Conservation (phyloP, 352 stramenopile genomes). For the Phytophthora citricola region DNA sequence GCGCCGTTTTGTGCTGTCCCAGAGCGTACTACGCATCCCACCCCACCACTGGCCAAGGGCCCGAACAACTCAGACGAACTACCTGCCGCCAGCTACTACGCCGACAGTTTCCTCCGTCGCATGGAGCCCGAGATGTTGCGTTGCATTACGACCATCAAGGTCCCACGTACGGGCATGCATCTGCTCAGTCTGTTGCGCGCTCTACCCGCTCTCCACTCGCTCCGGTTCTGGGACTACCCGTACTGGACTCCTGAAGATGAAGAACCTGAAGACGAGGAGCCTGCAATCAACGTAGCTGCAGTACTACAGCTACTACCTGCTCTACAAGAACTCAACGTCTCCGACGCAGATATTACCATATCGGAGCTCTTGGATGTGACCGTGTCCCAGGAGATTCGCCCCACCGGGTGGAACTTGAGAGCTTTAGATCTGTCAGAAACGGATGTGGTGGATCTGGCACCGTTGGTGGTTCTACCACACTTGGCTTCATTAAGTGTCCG, state of each 20-base stretch:
- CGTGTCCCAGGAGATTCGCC: not conserved
- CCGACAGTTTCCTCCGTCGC: conserved; percentile 37
- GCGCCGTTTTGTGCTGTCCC: conserved; percentile 50
- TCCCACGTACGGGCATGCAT: conserved; percentile 50
- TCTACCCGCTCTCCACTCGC: conserved; percentile 34
- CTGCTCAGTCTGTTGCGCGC: conserved; percentile 47
- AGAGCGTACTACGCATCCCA: conserved; percentile 47
- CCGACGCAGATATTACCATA: conserved; percentile 39
- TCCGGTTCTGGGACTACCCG: conserved; percentile 55
- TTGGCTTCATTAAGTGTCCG: conserved; percentile 46
- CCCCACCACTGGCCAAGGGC: conserved; percentile 28
- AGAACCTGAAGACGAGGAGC: conserved; percentile 32
- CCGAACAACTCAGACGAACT: conserved; percentile 13
- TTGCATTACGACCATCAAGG: conserved; percentile 38
- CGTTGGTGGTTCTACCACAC: conserved; percentile 34
- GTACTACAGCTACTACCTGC: conserved; percentile 38
- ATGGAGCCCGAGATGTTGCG: conserved; percentile 39
- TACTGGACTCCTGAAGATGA: conserved; percentile 38
- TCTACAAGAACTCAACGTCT: conserved; percentile 49
- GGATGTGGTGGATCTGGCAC: conserved; percentile 40
- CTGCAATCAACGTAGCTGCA: conserved; percentile 46
- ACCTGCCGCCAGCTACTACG: conserved; percentile 42
- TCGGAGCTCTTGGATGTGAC: conserved; percentile 33
- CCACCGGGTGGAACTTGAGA: conserved; percentile 15
- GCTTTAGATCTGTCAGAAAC: conserved; percentile 45